Evolutionary conservation across 177 flowering plant genomes (phyloP).

Genomic region (Vitis hybrid): DNA sequence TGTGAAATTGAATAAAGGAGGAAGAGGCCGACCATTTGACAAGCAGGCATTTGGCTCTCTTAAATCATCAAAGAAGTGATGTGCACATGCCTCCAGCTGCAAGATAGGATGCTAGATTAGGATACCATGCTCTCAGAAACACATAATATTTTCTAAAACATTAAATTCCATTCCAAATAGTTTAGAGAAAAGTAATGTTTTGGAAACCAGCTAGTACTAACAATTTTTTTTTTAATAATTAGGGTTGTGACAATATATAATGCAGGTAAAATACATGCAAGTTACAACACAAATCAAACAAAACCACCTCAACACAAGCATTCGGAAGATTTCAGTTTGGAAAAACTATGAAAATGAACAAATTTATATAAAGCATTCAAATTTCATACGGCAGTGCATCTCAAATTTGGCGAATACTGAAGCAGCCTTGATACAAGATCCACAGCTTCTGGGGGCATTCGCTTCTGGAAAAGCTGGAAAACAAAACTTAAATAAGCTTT

Average conservation of each 20-base stretch:
- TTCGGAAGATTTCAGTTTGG: background rate
- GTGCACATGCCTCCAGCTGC: conserved; percentile 95
- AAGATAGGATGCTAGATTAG: background rate
- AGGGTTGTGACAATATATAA: background rate
- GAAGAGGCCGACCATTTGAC: conserved; percentile 76
- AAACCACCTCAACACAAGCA: no score
- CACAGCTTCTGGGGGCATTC: conserved; percentile 89
- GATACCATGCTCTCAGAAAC: no score
- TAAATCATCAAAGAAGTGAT: conserved; percentile 86
- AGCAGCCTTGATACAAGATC: conserved; percentile 95
- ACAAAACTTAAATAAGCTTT: background rate
- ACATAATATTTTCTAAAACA: no score
- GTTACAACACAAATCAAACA: background rate
- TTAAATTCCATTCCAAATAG: no score
- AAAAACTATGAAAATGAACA: background rate
- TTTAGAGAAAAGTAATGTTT: no score
- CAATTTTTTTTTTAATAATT: background rate
- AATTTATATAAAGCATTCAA: conserved; percentile 1
- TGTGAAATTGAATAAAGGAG: conserved; percentile 82
- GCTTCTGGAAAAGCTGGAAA: conserved; percentile 72
- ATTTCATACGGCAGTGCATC: conserved; percentile 82
- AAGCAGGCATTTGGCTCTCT: conserved; percentile 70
- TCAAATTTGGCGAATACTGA: conserved; percentile 87
- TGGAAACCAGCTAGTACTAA: no score
- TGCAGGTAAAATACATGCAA: background rate